Evolutionary conservation across 768 basidiomycete species (phyloP), one percentile per base, ranked within the genome.

Genomic region (Russula dissimulans): DNA sequence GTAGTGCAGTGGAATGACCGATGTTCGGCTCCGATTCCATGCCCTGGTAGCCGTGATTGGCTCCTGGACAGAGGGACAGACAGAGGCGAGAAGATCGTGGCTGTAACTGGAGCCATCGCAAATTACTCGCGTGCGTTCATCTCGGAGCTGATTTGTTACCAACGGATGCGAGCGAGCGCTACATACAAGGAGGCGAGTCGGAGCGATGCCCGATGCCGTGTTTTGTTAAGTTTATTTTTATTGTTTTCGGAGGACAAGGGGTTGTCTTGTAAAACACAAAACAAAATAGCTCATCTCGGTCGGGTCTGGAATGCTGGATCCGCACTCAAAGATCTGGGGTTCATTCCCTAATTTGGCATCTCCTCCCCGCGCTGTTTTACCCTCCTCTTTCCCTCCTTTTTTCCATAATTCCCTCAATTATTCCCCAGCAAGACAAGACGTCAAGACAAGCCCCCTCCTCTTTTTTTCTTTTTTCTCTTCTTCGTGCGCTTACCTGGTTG

Each of bases 271-370:
- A 32, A 31, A 54, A n/a, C n/a, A n/a, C n/a, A n/a, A n/a, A n/a
- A n/a, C n/a, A n/a, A n/a, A 42, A 41, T 42, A 43, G 3, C 22
- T 26, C 31, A 43, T n/a, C n/a, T 31, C 39, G 39, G 15, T 15
- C n/a, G 51, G 39, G 41, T 54, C 47, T 57, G 39, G 54, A 46
- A 36, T 55, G 34, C 7, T 7, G 29, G 60, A 61, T 61, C 60
- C 50, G 11, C 42, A n/a, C 32, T 52, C 60, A 52, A 52, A 61
- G 51, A 61, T 61, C 60, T 61, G 60, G 60, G 60, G 60, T 61
- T 53, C 56, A 47, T 61, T 26, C 12, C 60, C 56, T 14, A 43
- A 57, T 52, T 52, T 57, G 60, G 54, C 0, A 0, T 39, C 32
- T 39, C n/a, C 47, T n/a, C 41, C 31, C 39, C 56, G 56, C 41